phyloP scores from a whole-genome alignment of 257 asterid genomes.

The Primulina eburnea region DNA sequence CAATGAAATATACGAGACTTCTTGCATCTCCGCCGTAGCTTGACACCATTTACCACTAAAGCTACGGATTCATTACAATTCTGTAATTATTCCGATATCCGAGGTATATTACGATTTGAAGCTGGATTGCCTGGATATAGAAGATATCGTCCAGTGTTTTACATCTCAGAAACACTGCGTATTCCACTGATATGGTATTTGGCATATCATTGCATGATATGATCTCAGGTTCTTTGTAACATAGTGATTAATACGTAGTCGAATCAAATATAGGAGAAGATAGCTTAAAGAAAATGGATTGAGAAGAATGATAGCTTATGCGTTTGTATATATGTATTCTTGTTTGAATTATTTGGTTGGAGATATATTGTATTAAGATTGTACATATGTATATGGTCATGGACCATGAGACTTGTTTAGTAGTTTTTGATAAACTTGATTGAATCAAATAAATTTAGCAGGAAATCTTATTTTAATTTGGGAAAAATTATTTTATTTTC shows the following conservation, averaged over 20 bases:
- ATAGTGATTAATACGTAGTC: not conserved
- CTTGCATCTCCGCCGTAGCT: constrained; percentile 35
- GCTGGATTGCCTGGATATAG: constrained; percentile 17
- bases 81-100: not conserved
- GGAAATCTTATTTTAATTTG: too few relatives aligned
- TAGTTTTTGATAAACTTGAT: too few relatives aligned
- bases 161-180: constrained; percentile 32
- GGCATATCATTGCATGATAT: constrained; percentile 14
- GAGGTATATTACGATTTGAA: not conserved
- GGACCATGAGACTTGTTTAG: too few relatives aligned
- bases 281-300: not conserved
- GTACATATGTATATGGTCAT: not conserved
- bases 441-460: too few relatives aligned
- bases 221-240: constrained; percentile 9
- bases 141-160: constrained; percentile 25
- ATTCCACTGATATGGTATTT: not conserved
- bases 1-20: constrained; percentile 74
- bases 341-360: not conserved
- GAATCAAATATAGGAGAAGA: not conserved
- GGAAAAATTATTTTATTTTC: too few relatives aligned
- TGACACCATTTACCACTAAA: not conserved
- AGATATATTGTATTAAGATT: not conserved
- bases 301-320: not conserved
- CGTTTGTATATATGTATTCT: not conserved
- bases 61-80: constrained; percentile 14